These are phyloP conservation scores for Comarum palustre DNA, from an alignment of 306 rosid genomes.

Conservation along the genomic window DNA sequence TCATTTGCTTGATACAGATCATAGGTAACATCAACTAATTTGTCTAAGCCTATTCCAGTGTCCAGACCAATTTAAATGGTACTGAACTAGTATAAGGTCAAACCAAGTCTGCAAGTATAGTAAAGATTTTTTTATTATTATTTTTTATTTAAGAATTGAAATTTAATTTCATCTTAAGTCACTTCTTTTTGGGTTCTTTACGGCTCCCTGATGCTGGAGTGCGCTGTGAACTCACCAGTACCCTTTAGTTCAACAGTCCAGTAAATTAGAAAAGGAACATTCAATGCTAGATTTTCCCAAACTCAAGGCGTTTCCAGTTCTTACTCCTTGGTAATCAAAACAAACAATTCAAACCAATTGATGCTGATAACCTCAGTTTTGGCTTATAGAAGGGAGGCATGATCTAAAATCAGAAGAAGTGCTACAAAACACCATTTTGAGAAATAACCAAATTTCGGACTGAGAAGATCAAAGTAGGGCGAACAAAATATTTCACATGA, in stretches of 20 bases:
- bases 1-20: background rate
- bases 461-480: background rate
- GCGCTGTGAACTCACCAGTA: background rate
- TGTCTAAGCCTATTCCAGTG: background rate
- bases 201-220: background rate
- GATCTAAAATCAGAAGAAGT: slow-evolving; percentile 5
- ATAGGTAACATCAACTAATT: background rate
- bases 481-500: background rate
- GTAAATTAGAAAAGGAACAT: background rate
- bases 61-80: background rate
- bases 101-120: slow-evolving; percentile 3
- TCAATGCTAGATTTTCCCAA: background rate
- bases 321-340: background rate
- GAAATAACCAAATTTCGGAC: background rate
- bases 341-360: background rate
- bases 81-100: background rate
- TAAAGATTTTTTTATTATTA: too few species aligned
- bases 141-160: too few species aligned
- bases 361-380: slow-evolving; percentile 1
- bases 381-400: background rate
- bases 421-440: background rate
- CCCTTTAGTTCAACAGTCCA: background rate
- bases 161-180: background rate
- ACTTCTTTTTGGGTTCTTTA: background rate
- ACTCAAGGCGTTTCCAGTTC: background rate